Evolutionary conservation across 116 monocot genomes (phyloP), one percentile per base, ranked within the genome.

Genomic region (Trichopus zeylanicus): DNA sequence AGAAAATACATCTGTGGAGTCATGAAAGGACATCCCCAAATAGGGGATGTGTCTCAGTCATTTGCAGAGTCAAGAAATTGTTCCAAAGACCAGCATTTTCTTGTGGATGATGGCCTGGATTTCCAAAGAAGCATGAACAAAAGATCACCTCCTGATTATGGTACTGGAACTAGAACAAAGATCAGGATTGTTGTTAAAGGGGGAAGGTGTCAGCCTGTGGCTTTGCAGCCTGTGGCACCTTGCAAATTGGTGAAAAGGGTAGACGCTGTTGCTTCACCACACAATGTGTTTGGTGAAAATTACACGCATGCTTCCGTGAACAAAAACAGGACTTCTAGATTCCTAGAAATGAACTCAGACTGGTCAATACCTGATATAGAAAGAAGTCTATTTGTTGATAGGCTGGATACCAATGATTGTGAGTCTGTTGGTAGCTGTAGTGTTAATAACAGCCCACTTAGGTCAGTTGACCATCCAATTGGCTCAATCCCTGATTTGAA

Each of bases 241-340:
- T 55, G 29, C 10, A 30, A 20, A 8, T 46, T 53, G 20, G 24
- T 27, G 5, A 64, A 73, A 56, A 80, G 81, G 85, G 80, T 73
- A 80, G 65, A 70, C 73, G 69, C n/a, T n/a, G n/a, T n/a, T n/a
- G n/a, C n/a, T n/a, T n/a, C n/a, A n/a, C n/a, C n/a, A n/a, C n/a
- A n/a, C 70, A 70, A 32, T 53, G 63, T 63, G 67, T n/a, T n/a
- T n/a, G n/a, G n/a, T n/a, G n/a, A n/a, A n/a, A n/a, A n/a, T n/a
- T n/a, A n/a, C n/a, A n/a, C 56, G 68, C 61, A 51, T 62, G 24
- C 73, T 74, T 88, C 79, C 47, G 62, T 69, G 34, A 57, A 73
- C 46, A 52, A 58, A 61, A 56, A n/a, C n/a, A n/a, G 65, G 56
- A 52, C n/a, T 18, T 51, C 53, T 42, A 20, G 49, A 13, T 46